Evolutionary conservation across 768 basidiomycete species (phyloP).

Genomic region (Chiua virens): DNA sequence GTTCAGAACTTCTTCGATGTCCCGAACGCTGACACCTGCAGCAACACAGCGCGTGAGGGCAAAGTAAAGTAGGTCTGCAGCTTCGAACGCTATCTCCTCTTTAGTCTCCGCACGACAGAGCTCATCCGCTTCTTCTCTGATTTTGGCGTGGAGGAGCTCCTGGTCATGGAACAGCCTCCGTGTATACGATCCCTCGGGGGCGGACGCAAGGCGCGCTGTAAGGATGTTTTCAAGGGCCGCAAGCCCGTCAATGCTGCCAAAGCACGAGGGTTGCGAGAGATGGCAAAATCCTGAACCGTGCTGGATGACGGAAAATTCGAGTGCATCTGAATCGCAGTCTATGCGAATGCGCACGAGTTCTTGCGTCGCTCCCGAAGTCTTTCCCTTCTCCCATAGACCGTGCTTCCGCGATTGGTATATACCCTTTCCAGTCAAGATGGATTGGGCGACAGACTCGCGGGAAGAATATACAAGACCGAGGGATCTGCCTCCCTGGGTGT

Average conservation of each 20-base stretch:
- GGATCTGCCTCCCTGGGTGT: constrained; percentile 61
- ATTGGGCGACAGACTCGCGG: constrained; percentile 76
- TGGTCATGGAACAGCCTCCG: constrained; percentile 80
- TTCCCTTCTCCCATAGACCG: constrained; percentile 96
- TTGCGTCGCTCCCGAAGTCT: constrained; percentile 93
- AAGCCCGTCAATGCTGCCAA: constrained; percentile 78
- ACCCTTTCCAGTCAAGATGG: constrained; percentile 85
- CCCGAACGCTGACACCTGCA: constrained; percentile 76
- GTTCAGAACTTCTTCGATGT: constrained; percentile 84
- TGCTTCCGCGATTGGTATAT: constrained; percentile 97
- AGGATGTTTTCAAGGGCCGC: constrained; percentile 81
- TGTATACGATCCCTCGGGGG: constrained; percentile 93
- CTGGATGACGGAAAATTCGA: constrained; percentile 89
- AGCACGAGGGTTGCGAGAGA: constrained; percentile 84
- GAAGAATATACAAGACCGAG: constrained; percentile 98
- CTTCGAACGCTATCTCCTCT: constrained; percentile 90
- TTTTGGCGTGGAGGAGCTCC: constrained; percentile 84
- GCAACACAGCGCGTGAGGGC: constrained; percentile 81
- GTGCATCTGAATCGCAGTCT: constrained; percentile 92
- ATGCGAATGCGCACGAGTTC: constrained; percentile 76
- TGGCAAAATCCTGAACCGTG: constrained; percentile 94
- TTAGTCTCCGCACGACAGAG: constrained; percentile 79
- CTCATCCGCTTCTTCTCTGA: constrained; percentile 98
- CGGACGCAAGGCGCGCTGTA: constrained; percentile 63
- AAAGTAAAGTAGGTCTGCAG: constrained; percentile 94